These are phyloP conservation scores for Pleurotus salmoneostramineus DNA, from an alignment of 768 basidiomycete species.

Conservation along the genomic window DNA sequence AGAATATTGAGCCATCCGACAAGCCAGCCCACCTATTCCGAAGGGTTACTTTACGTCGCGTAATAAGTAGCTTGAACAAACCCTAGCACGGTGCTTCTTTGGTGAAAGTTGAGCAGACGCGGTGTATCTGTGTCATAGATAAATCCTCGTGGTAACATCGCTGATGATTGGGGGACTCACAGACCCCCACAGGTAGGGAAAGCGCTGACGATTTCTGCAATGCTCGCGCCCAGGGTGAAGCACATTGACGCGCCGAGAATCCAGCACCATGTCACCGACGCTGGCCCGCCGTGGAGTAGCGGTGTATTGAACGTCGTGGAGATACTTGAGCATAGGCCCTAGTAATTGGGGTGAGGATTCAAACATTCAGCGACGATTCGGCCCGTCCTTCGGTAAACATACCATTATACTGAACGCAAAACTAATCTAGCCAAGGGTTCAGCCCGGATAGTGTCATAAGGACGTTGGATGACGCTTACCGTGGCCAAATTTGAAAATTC, in stretches of 20 bases:
- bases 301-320: conserved; percentile 80
- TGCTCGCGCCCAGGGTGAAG: conserved; percentile 68
- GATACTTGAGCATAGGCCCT: conserved; percentile 74
- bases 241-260: conserved; percentile 70
- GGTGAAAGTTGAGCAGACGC: conserved; percentile 76
- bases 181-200: conserved; percentile 74
- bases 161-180: conserved; percentile 31
- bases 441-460: background rate
- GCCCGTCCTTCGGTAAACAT: background rate
- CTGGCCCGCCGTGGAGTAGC: conserved; percentile 62
- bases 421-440: conserved; percentile 44
- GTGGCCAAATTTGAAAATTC: conserved; percentile 86
- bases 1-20: conserved; percentile 85
- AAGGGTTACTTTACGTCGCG: background rate
- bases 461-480: conserved; percentile 29
- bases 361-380: background rate
- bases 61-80: conserved; percentile 18
- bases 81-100: conserved; percentile 57
- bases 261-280: conserved; percentile 74
- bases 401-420: conserved; percentile 82
- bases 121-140: conserved; percentile 51
- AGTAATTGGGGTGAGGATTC: background rate
- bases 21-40: conserved; percentile 60
- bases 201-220: conserved; percentile 75
- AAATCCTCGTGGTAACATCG: background rate